phyloP scores from a whole-genome alignment of 306 rosid genomes.

The Glycine tomentella region DNA sequence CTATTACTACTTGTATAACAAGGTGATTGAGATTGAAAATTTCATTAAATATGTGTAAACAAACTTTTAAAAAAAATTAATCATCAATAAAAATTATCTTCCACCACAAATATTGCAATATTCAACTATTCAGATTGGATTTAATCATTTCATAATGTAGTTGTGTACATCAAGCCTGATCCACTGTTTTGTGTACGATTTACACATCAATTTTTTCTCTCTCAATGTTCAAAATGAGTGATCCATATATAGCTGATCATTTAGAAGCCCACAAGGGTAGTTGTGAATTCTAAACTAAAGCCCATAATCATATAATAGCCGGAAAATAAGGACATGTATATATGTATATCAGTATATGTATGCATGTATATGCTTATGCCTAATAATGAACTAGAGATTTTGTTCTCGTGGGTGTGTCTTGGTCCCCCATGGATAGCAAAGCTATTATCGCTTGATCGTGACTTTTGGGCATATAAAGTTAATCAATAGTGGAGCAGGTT shows the following conservation, averaged over 20 bases:
- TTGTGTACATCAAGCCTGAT: neutral
- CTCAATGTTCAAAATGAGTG: neutral
- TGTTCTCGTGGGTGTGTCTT: constrained; percentile 40
- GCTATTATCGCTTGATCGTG: constrained; percentile 9
- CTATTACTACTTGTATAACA: no score
- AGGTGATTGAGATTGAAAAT: no score
- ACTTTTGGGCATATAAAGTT: constrained; percentile 38
- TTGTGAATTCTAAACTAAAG: neutral
- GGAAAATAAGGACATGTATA: no score
- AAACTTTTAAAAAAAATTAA: no score
- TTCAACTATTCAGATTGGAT: no score
- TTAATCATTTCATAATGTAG: neutral
- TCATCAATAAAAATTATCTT: no score
- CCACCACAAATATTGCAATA: no score
- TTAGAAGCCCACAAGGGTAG: neutral
- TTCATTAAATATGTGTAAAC: no score
- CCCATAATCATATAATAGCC: neutral
- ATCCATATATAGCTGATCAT: neutral
- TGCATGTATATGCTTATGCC: no score
- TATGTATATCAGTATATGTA: no score
- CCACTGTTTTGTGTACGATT: neutral
- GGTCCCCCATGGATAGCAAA: constrained; percentile 42
- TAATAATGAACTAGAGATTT: neutral
- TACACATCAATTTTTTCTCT: neutral
- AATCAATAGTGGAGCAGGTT: constrained; percentile 37